A percentile compares a stretch with the other conserved stretches of the same genome.
Evolutionary conservation across 768 basidiomycete species (phyloP).

Genomic region (Collybia sordida): DNA sequence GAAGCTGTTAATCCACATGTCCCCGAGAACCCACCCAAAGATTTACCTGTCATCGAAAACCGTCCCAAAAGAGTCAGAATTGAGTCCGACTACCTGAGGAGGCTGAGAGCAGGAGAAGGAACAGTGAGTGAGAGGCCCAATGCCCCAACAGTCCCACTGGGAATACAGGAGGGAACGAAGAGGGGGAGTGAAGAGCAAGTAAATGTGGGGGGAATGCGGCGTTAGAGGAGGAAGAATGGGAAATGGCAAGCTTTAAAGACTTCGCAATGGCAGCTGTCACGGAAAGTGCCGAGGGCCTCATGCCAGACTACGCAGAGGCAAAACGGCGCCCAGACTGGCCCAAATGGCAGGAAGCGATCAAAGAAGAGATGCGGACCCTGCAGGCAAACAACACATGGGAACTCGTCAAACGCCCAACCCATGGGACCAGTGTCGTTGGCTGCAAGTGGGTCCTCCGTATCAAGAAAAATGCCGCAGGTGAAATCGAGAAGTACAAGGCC

Average conservation of each 20-base stretch:
- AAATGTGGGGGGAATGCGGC: too few species aligned
- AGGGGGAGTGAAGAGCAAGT: too few species aligned
- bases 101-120: neutral
- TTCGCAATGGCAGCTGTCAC: slow-evolving; percentile 1
- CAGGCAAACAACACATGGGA: slow-evolving; percentile 15
- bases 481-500: too few species aligned
- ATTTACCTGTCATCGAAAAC: neutral
- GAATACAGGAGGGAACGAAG: slow-evolving; percentile 8
- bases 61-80: neutral
- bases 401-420: slow-evolving; percentile 7
- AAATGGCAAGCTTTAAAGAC: neutral
- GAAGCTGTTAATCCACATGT: neutral
- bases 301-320: slow-evolving; percentile 12
- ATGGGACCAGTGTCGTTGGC: slow-evolving; percentile 15
- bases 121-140: neutral
- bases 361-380: slow-evolving; percentile 17
- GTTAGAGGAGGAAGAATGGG: neutral
- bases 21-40: neutral
- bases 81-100: neutral
- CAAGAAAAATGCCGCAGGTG: slow-evolving; percentile 17
- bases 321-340: slow-evolving; percentile 10
- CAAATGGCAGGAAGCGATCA: slow-evolving; percentile 15
- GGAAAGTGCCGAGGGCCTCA: slow-evolving; percentile 8
- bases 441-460: slow-evolving; percentile 11
- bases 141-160: neutral